phyloP scores from a whole-genome alignment of 371 early-diverging fungal genomes.

The Sporodiniella umbellata region DNA sequence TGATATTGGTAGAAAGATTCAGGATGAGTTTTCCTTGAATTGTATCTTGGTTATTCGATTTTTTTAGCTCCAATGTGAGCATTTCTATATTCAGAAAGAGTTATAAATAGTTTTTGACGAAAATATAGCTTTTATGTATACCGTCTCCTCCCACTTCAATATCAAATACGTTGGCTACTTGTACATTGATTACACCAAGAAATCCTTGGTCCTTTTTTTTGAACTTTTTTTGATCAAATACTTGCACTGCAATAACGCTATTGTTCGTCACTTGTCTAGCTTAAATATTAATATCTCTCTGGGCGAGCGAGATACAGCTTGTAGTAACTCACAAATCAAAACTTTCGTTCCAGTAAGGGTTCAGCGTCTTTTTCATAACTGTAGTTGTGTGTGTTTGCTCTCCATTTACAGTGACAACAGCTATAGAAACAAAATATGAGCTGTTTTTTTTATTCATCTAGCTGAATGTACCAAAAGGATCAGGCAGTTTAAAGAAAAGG shows the following conservation, averaged over 20 bases:
- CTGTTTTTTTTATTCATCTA: background rate
- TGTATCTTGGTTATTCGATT: slow-evolving; percentile 73
- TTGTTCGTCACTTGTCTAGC: slow-evolving; percentile 69
- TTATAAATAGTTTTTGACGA: background rate
- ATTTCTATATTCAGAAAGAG: slow-evolving; percentile 59
- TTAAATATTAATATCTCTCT: background rate
- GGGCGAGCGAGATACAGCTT: background rate
- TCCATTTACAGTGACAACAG: slow-evolving; percentile 86
- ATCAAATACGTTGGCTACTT: slow-evolving; percentile 79
- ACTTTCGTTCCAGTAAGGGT: slow-evolving; percentile 83
- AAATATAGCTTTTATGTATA: slow-evolving; percentile 18
- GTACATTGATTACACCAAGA: slow-evolving; percentile 89
- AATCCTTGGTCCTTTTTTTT: slow-evolving; percentile 94
- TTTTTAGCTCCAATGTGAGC: slow-evolving; percentile 82
- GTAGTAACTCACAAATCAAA: slow-evolving; percentile 60
- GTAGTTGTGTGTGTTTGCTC: slow-evolving; percentile 83
- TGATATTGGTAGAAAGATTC: slow-evolving; percentile 64
- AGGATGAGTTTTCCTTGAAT: slow-evolving; percentile 86
- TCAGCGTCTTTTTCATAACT: slow-evolving; percentile 72
- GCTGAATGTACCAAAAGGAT: slow-evolving; percentile 67
- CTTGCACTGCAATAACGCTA: slow-evolving; percentile 88
- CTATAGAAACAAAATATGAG: slow-evolving; percentile 42
- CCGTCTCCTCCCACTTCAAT: slow-evolving; percentile 69
- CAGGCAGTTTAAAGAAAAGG: slow-evolving; percentile 62
- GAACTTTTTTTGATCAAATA: slow-evolving; percentile 95